phyloP scores from a whole-genome alignment of 106 monocot species.

The Gastrodia elata region DNA sequence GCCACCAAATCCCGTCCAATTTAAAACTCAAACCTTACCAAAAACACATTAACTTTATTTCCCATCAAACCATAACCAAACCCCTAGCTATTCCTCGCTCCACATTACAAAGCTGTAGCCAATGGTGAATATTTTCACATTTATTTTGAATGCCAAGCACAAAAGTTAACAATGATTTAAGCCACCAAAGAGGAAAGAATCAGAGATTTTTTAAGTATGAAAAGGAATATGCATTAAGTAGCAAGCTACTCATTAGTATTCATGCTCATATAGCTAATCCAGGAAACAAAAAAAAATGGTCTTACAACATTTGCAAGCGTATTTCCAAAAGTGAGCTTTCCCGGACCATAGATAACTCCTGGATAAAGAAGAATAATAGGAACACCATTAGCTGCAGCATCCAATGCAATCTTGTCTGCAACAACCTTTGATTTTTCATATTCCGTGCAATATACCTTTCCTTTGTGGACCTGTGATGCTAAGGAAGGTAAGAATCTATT shows the following conservation, averaged over 20 bases:
- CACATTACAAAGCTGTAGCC: neutral
- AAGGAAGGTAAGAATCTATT: neutral
- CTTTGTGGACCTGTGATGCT: conserved; percentile 56
- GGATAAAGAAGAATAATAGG: conserved; percentile 89
- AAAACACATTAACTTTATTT: no score
- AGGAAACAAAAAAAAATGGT: neutral
- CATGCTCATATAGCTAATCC: neutral
- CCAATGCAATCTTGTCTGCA: conserved; percentile 69
- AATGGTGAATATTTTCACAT: neutral
- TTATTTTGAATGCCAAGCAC: neutral
- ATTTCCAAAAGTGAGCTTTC: conserved; percentile 85
- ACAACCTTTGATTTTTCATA: conserved; percentile 89
- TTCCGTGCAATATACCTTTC: conserved; percentile 81
- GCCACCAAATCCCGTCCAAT: no score
- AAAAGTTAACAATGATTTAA: neutral
- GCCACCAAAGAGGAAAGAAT: neutral
- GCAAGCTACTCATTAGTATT: neutral
- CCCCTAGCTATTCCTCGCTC: no score
- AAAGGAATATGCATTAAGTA: neutral
- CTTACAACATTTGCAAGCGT: conserved; percentile 69
- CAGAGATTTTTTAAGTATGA: neutral
- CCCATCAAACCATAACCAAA: no score
- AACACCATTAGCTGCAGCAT: conserved; percentile 69
- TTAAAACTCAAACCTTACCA: no score
- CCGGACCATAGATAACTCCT: conserved; percentile 89